Evolutionary conservation across 345 rosid species (phyloP).

Genomic region (Trapa bicornis): DNA sequence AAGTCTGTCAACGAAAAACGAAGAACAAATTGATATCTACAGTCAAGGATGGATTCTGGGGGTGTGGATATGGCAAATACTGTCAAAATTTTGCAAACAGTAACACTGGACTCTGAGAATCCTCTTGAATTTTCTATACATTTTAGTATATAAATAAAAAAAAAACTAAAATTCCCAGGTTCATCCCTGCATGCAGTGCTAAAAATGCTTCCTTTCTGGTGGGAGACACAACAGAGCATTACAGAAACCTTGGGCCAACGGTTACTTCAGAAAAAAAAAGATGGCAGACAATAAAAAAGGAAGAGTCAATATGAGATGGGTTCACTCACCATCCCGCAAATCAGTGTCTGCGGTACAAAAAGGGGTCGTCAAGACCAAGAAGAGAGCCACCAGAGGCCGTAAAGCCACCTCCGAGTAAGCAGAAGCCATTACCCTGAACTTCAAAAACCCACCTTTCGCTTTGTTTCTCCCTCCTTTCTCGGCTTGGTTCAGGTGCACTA

Average conservation of each 20-base stretch:
- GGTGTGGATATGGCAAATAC: too few relatives aligned
- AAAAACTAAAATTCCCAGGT: too few relatives aligned
- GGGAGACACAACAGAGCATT: not conserved
- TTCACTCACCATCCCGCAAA: conserved; percentile 9
- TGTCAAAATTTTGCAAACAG: too few relatives aligned
- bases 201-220: not conserved
- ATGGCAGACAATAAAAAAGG: not conserved
- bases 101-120: too few relatives aligned
- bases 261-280: not conserved
- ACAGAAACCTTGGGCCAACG: not conserved
- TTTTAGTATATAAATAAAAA: too few relatives aligned
- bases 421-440: not conserved
- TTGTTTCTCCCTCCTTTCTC: not conserved
- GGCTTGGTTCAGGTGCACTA: too few relatives aligned
- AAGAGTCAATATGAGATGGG: not conserved
- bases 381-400: not conserved
- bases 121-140: too few relatives aligned
- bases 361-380: conserved; percentile 5
- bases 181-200: not conserved
- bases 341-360: conserved; percentile 6
- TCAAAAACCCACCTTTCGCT: conserved; percentile 4
- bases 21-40: not conserved
- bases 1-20: not conserved
- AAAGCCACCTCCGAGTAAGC: not conserved
- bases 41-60: too few relatives aligned